Conservation (phyloP, 331 rosid genomes). For the Ulmus americana region DNA sequence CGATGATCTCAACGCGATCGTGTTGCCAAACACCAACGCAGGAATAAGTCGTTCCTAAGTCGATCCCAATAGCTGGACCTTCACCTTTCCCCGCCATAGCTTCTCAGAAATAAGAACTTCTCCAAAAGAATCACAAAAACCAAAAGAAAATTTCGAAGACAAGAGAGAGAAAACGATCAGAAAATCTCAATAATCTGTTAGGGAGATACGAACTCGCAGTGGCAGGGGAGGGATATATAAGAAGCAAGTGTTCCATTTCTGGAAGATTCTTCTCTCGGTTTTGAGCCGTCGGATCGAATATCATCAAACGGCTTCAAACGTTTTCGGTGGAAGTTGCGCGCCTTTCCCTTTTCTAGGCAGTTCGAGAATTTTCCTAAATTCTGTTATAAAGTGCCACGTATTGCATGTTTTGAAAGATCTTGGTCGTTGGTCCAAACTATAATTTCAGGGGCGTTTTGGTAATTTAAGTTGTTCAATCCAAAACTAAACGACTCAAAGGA, state of each 20-base stretch:
- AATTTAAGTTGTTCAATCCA: background rate
- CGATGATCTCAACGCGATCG: constrained; percentile 71
- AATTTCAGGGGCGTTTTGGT: background rate
- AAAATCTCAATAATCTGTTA: background rate
- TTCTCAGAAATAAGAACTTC: background rate
- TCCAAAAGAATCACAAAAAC: no score
- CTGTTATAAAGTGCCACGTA: background rate
- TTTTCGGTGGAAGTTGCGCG: background rate
- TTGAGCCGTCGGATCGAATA: constrained; percentile 3
- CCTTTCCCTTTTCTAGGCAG: background rate
- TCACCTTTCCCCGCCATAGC: constrained; percentile 68
- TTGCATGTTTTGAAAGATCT: background rate
- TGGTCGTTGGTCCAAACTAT: background rate
- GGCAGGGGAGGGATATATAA: background rate
- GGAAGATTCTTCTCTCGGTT: background rate
- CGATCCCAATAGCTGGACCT: constrained; percentile 77
- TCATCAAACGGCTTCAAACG: background rate
- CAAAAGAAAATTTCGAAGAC: background rate
- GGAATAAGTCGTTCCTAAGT: constrained; percentile 60
- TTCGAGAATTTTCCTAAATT: constrained; percentile 9
- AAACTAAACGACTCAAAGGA: background rate
- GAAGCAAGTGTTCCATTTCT: background rate
- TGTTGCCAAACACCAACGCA: constrained; percentile 77
- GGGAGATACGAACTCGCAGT: background rate
- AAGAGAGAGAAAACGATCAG: background rate